Evolutionary conservation across 768 basidiomycete genomes (phyloP), one percentile per base, ranked within the genome.

Genomic region (Agrocybe chaxingu): DNA sequence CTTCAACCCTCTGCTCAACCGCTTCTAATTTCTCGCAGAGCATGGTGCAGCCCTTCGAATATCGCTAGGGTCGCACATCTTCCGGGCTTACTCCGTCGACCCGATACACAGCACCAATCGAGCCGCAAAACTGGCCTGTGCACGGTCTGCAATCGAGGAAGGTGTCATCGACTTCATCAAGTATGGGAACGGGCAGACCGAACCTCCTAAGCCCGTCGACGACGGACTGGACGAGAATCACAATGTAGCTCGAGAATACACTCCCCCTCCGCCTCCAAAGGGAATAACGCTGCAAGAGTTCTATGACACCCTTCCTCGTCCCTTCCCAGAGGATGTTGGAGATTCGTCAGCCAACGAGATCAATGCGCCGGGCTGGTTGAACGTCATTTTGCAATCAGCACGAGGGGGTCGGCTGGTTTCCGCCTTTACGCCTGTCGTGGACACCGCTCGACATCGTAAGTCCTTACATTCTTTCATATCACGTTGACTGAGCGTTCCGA

Each of bases 261-360:
- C 54, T 16, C 51, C 52, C 11, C 43, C 43, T 0, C 49, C 53
- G 1, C 47, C 51, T 39, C 32, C 48, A 2, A 57, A 57, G 34
- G 65, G 68, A 2, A 64, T 73, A 37, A 71, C 75, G 0, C 64
- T 89, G 1, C 82, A 84, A 52, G 64, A 65, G 1, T 88, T 82
- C 62, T 85, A 77, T 57, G 84, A 84, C n/a, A 63, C 78, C 10
- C 75, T 89, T 40, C 85, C 86, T 1, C 73, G 75, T 40, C 87
- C 85, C 1, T 77, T 87, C 45, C 79, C 82, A 0, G 81, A 84
- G 51, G 58, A 69, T 8, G 70, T 84, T 8, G 73, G 70, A 1
- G 68, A 72, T 10, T 73, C 72, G 54, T 62, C 71, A 2, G 77
- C 75, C 6, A 52, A 64, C 0, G 78, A 83, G 50, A 75, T 85